phyloP scores from a whole-genome alignment of 73 alveolate genomes.

The Tetrahymena borealis region DNA sequence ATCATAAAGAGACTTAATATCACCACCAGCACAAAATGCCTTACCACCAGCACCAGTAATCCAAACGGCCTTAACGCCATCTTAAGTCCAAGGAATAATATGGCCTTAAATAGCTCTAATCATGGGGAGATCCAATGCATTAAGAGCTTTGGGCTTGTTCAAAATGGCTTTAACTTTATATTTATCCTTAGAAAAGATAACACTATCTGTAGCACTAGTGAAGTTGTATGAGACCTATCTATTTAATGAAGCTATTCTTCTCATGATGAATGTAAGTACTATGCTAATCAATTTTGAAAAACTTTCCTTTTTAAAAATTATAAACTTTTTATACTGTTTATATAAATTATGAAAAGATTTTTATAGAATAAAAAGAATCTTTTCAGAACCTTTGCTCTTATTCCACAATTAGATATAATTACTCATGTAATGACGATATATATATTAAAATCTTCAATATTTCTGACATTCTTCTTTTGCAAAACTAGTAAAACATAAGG shows the following conservation, averaged over 20 bases:
- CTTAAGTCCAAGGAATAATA: constrained; percentile 44
- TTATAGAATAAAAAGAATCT: background rate
- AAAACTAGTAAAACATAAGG: too few relatives aligned
- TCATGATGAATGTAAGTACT: background rate
- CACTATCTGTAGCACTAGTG: background rate
- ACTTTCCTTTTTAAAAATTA: background rate
- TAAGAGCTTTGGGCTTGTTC: background rate
- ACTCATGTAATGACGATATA: background rate
- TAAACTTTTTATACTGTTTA: background rate
- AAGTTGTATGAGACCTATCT: background rate
- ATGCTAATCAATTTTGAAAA: background rate
- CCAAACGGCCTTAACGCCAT: constrained; percentile 48
- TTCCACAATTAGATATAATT: background rate
- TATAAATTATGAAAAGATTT: background rate
- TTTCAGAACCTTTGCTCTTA: background rate
- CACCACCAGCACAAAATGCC: constrained; percentile 98
- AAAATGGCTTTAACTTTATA: background rate
- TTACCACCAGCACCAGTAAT: constrained; percentile 83
- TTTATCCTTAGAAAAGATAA: background rate
- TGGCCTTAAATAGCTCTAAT: background rate
- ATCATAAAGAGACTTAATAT: constrained; percentile 59
- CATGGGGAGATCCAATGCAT: background rate
- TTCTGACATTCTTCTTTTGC: background rate
- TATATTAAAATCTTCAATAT: background rate
- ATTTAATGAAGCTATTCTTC: background rate